phyloP scores from a whole-genome alignment of 176 grass and related monocot genomes.

The Microstegium vimineum region DNA sequence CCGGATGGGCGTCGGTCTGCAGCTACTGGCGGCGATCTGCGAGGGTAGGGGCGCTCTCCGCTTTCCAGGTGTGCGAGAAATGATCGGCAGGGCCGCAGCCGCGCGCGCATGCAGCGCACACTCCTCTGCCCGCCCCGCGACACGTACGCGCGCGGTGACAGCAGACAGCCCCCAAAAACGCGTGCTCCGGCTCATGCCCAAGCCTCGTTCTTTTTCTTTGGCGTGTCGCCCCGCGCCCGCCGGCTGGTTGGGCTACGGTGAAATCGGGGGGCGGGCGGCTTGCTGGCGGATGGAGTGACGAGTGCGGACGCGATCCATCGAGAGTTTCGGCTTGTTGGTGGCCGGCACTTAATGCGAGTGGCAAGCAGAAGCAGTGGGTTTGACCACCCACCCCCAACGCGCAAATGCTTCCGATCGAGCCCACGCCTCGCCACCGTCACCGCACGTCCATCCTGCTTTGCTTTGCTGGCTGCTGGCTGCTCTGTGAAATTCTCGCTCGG shows the following conservation, averaged over 20 bases:
- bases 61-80: conserved; percentile 32
- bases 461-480: not conserved
- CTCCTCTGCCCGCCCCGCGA: not conserved
- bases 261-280: not conserved
- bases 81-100: not conserved
- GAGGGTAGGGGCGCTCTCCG: not conserved
- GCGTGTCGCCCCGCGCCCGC: not conserved
- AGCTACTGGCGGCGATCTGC: not conserved
- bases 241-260: not conserved
- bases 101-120: not conserved
- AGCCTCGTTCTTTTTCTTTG: no score
- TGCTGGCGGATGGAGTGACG: not conserved
- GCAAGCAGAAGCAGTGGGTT: not conserved
- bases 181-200: not conserved
- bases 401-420: no score
- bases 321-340: not conserved
- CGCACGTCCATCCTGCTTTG: no score
- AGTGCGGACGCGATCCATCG: not conserved
- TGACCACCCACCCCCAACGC: not conserved
- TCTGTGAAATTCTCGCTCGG: conserved; percentile 1
- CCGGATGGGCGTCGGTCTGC: not conserved
- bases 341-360: not conserved
- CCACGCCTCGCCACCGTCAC: no score
- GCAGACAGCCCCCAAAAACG: not conserved
- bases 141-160: not conserved